These are phyloP conservation scores for Cryptococcus sp. DNA, from an alignment of 1,284 basidiomycete species.

Conservation along the genomic window DNA sequence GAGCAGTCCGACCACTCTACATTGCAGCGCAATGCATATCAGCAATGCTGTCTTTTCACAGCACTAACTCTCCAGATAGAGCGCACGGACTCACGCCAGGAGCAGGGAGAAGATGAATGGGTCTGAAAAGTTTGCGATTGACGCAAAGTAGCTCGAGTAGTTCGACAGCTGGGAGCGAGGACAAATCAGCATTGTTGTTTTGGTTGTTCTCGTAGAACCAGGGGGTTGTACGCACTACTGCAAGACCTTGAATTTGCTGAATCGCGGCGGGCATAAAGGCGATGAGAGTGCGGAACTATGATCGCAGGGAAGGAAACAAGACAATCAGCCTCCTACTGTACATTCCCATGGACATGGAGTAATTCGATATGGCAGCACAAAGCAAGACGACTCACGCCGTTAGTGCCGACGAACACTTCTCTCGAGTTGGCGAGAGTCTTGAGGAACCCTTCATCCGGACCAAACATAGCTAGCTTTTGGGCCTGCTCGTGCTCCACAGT, in stretches of 20 bases:
- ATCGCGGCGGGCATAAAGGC: conserved; percentile 18
- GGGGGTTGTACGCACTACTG: conserved; percentile 6
- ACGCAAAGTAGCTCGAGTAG: conserved; percentile 33
- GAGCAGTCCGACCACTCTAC: neutral
- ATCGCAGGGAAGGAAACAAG: too few relatives aligned
- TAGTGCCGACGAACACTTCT: conserved; percentile 20
- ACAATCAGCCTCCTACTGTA: too few relatives aligned
- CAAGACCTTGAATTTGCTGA: conserved; percentile 21
- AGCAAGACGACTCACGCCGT: conserved; percentile 2
- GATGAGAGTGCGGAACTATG: conserved; percentile 18
- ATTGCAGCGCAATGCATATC: too few relatives aligned
- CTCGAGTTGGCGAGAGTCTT: conserved; percentile 1
- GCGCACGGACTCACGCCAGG: conserved; percentile 11
- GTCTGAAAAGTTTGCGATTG: conserved; percentile 24
- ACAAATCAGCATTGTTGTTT: too few relatives aligned
- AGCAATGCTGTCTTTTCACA: too few relatives aligned
- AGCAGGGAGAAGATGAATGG: conserved; percentile 31
- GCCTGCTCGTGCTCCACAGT: conserved; percentile 27
- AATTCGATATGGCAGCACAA: too few relatives aligned
- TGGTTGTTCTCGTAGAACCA: too few relatives aligned
- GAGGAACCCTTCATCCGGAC: neutral
- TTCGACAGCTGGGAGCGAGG: conserved; percentile 10
- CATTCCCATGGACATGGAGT: too few relatives aligned
- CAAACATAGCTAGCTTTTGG: too few relatives aligned
- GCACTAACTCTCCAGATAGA: too few relatives aligned